Base-by-base conservation (phyloP, 2,329 filamentous ascomycete species). In the Colletotrichum lupini region DNA sequence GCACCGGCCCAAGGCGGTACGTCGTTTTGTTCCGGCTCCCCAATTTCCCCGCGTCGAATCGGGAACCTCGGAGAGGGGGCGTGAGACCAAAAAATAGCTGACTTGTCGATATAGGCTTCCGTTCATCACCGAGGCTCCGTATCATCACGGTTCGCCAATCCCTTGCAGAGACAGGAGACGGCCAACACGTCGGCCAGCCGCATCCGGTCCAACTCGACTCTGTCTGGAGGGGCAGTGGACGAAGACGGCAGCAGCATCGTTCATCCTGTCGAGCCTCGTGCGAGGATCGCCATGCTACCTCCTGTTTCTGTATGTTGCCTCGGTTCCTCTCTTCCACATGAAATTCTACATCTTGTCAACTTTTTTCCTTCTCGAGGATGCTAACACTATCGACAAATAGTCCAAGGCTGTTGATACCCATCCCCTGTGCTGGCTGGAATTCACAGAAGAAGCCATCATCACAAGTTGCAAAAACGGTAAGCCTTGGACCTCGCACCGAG, bases 371-470 rank as follows among this genome's bases (percentile, higher is more conserved):
- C 35, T 42, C 35, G 19, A 32, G 30, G 14, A 59, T 53, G 61
- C 72, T 77, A 30, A 79, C 70, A 7, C 37, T 30, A 5, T 52
- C 19, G 62, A 74, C 78, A 9, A 42, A 14, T 42, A 95, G 86
- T 94, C 93, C 60, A 98, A 98, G 82, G 86, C 89, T 14, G 91
- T 98, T 46, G 95, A 98, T 81, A 91, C 92, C 74, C 95, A 98
- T 82, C 95, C 95, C 66, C 87, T 97, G 58, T 94, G 91, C 81
- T 98, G 95, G 93, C 84, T 99, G 52, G 94, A 92, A n/a, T 99
- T 99, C 78, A 95, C 96, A 67, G 93, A 98, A 81, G 92, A 97
- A 78, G 93, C 93, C 75, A 98, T 99, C 76, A 92, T 98, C 79
- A 98, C 95, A 46, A 95, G 94, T 76, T 98, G 95, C 84, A 93